These are phyloP conservation scores for Teratosphaeria pseudoeucalypti DNA, from an alignment of 2,329 filamentous ascomycete species.

Conservation along the genomic window DNA sequence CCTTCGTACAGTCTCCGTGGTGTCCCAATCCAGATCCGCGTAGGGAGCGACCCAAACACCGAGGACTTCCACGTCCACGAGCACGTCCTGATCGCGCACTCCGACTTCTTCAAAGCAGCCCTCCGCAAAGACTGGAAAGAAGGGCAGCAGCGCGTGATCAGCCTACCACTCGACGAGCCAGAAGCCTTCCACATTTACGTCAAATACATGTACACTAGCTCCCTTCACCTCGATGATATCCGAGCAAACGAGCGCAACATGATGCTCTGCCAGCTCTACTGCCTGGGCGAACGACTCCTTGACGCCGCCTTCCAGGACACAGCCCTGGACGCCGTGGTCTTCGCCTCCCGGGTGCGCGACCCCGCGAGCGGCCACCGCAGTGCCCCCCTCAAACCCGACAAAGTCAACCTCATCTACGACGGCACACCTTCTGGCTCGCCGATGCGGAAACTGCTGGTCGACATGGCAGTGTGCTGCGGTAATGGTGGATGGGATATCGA, in stretches of 20 bases:
- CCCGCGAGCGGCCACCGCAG: background rate
- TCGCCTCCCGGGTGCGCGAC: background rate
- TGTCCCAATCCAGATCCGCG: background rate
- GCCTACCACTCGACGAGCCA: conserved; percentile 4
- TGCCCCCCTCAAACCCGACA: background rate
- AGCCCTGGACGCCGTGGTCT: background rate
- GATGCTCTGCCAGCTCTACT: background rate
- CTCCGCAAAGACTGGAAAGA: conserved; percentile 8
- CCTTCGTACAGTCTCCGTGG: background rate
- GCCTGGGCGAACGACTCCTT: background rate
- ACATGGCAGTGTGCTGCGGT: background rate
- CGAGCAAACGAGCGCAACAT: background rate
- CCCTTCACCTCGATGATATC: background rate
- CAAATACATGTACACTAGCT: conserved; percentile 8
- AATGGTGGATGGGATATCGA: background rate
- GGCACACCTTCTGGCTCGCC: background rate
- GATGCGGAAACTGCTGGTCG: background rate
- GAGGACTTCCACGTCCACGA: background rate
- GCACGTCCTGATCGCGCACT: background rate
- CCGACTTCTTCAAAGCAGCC: conserved; percentile 9
- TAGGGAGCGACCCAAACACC: background rate
- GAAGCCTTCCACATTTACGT: conserved; percentile 6
- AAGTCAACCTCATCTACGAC: background rate
- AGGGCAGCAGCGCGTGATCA: background rate
- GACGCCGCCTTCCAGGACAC: background rate